Conservation (phyloP, 768 basidiomycete genomes). For the Agrocybe chaxingu region DNA sequence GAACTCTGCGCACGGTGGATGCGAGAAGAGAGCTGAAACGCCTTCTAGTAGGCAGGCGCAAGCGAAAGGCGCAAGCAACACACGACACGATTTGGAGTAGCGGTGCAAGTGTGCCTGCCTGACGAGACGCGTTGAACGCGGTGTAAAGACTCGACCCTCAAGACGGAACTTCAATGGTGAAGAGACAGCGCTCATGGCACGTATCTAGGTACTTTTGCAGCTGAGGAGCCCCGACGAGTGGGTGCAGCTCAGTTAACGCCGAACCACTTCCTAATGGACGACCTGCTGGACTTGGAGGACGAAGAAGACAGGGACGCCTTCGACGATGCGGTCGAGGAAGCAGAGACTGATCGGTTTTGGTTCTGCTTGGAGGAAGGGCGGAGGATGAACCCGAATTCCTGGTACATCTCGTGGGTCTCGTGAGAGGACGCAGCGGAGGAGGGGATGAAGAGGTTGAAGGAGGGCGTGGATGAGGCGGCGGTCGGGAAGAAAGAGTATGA, state of each 20-base stretch:
- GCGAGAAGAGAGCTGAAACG: too few relatives aligned
- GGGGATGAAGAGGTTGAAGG: slow-evolving; percentile 33
- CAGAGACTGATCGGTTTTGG: not conserved
- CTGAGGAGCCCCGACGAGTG: not conserved
- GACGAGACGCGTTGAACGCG: too few relatives aligned
- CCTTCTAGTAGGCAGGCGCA: too few relatives aligned
- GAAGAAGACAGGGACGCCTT: slow-evolving; percentile 1
- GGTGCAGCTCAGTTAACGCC: slow-evolving; percentile 13
- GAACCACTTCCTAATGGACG: slow-evolving; percentile 21
- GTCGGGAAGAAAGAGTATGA: slow-evolving; percentile 24
- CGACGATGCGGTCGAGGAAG: not conserved
- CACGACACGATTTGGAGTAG: too few relatives aligned
- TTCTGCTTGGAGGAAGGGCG: slow-evolving; percentile 20
- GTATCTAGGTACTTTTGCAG: not conserved
- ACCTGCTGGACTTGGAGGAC: slow-evolving; percentile 4
- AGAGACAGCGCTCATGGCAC: slow-evolving; percentile 5
- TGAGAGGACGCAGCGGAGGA: slow-evolving; percentile 31
- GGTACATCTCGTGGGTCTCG: slow-evolving; percentile 34
- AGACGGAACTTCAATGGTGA: not conserved
- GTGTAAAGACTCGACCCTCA: too few relatives aligned
- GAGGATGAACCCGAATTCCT: slow-evolving; percentile 33
- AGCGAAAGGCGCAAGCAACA: too few relatives aligned
- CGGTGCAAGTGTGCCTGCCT: too few relatives aligned
- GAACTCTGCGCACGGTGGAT: not conserved
- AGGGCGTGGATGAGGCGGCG: slow-evolving; percentile 8